Base-by-base conservation (phyloP, 192 early-diverging fungal species). In the Backusella psychrophila region DNA sequence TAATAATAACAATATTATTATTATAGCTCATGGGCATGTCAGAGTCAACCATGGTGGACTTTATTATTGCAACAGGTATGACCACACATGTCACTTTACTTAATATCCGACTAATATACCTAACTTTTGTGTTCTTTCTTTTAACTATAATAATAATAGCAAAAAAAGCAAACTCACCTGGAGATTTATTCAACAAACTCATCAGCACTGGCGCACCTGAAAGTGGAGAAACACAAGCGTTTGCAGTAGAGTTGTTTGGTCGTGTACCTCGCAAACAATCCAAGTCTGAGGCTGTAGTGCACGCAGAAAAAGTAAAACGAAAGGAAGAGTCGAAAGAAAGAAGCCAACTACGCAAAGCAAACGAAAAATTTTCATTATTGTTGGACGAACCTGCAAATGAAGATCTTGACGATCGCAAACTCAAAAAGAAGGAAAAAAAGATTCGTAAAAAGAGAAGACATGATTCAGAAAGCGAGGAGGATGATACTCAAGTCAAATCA, bases 41-140 rank as follows among this genome's bases (percentile, higher is more conserved):
- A n/a, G 93, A 93, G 75, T 74, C 69, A 23, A 90, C 86, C 15
- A 82, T 90, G 21, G 87, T 91, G 26, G 92, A 94, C 81, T 94
- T 88, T 79, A 76, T 94, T 71, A 85, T 92, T 65, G 89, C 91
- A 12, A 76, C 85, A 77, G 87, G 86, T 86, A 83, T 49, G 12
- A 17, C 42, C 14, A 5, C 42, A 15, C 33, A 15, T 17, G 4
- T 44, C 12, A 44, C 39, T 34, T 39, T 15, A 59, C 36, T 46
- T 3, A 17, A 3, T 38, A n/a, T 36, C 33, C 33, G 33, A 3
- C 33, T 3, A 33, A 44, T 33, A 53, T 17, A 33, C 3, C 33
- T 56, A n/a, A 77, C 8, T 6, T 1, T 12, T n/a, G 15, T 53
- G 17, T 73, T 41, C 3, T 35, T 67, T 29, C 53, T 59, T n/a